A percentile compares a stretch with the other conserved stretches of the same genome.
Conservation (phyloP, 2,329 filamentous ascomycete genomes). For the Teratosphaeria nubilosa region DNA sequence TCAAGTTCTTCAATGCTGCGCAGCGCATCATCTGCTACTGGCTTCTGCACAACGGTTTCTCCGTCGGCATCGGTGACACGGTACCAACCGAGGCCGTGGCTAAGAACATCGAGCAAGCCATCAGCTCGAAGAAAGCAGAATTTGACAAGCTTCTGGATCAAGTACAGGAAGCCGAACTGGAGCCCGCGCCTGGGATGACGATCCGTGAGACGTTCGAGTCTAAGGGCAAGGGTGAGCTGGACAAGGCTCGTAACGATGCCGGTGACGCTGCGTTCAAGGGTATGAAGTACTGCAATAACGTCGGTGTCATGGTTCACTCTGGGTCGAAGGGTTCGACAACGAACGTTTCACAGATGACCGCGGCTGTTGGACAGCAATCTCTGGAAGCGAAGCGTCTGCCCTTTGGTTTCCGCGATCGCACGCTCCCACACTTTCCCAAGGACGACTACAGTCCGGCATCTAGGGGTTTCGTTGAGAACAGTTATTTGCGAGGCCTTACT, state of each 20-base stretch:
- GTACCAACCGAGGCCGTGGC: slow-evolving; percentile 84
- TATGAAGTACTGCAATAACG: slow-evolving; percentile 92
- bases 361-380: slow-evolving; percentile 93
- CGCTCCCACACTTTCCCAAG: slow-evolving; percentile 95
- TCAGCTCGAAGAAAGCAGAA: slow-evolving; percentile 70
- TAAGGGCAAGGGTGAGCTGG: slow-evolving; percentile 87
- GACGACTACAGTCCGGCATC: slow-evolving; percentile 97
- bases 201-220: slow-evolving; percentile 97
- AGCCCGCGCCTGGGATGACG: slow-evolving; percentile 96
- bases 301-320: slow-evolving; percentile 88
- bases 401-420: slow-evolving; percentile 97
- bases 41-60: slow-evolving; percentile 92
- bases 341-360: slow-evolving; percentile 99
- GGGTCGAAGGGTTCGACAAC: slow-evolving; percentile 98
- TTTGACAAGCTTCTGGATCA: slow-evolving; percentile 64
- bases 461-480: slow-evolving; percentile 97
- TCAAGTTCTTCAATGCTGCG: slow-evolving; percentile 91
- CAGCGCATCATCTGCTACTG: slow-evolving; percentile 96
- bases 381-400: slow-evolving; percentile 98
- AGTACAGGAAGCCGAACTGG: slow-evolving; percentile 78
- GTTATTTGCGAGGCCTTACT: slow-evolving; percentile 88
- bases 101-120: slow-evolving; percentile 69
- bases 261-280: slow-evolving; percentile 86
- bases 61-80: slow-evolving; percentile 96
- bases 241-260: slow-evolving; percentile 91